Base-by-base conservation (phyloP, 371 early-diverging fungal genomes). In the Zopfochytrium polystomum region DNA sequence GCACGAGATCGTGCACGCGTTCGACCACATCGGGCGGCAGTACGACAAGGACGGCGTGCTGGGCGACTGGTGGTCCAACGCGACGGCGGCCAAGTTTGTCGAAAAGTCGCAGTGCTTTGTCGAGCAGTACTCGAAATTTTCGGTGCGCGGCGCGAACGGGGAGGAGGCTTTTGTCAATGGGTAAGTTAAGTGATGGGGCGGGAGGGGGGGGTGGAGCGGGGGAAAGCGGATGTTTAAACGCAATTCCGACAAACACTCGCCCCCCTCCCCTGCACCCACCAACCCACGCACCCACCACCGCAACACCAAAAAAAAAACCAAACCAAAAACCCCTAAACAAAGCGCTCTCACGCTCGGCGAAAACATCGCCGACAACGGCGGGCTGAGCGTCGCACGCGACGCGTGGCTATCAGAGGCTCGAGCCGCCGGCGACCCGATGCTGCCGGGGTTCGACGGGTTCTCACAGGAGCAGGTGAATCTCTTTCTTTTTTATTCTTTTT, bases 311-410 rank as follows among this genome's bases (percentile, higher is more conserved):
- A 78, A 35, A 43, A n/a, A n/a, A n/a, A n/a, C n/a, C n/a, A n/a
- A n/a, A n/a, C n/a, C n/a, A n/a, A n/a, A n/a, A n/a, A n/a, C n/a
- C n/a, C n/a, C n/a, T n/a, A n/a, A n/a, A n/a, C n/a, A n/a, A n/a
- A n/a, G n/a, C n/a, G n/a, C n/a, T n/a, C n/a, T 83, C 31, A 88
- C 88, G 0, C 67, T 88, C 11, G 79, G 80, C 22, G 88, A 88
- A 62, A 89, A 88, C 64, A 60, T 90, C 34, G 87, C 91, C 3
- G 91, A 90, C 64, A 87, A 86, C 55, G 89, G 89, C 13, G 91
- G 89, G 1, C 43, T 77, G 22, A 43, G 52, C 23, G 51, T 61
- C 9, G 71, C 73, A 3, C 51, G 56, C 9, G 70, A 72, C 38
- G 76, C 79, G 0, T 80, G 78, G 78, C 42, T 30, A 27, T 22